phyloP scores from a whole-genome alignment of 202 grass and related monocot species.

The Brachypodium distachyon region DNA sequence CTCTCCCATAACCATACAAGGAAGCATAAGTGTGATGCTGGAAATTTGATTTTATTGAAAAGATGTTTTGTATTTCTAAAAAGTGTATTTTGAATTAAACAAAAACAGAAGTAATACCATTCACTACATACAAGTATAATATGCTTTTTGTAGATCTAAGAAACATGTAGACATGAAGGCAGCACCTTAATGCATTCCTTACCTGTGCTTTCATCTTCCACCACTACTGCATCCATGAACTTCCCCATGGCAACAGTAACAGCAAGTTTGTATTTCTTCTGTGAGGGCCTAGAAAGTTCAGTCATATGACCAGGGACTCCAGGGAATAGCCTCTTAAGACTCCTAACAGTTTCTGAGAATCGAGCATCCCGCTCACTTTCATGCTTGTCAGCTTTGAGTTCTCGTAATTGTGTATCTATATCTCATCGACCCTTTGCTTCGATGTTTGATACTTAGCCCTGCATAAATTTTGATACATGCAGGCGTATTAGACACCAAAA shows the following conservation, averaged over 20 bases:
- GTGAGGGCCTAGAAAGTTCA: conserved; percentile 90
- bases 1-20: not conserved
- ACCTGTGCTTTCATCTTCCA: conserved; percentile 95
- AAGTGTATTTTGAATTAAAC: not conserved
- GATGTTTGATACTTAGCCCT: conserved; percentile 69
- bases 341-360: conserved; percentile 83
- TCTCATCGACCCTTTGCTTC: conserved; percentile 79
- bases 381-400: conserved; percentile 94
- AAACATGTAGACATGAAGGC: conserved; percentile 4
- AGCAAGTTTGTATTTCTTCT: conserved; percentile 98
- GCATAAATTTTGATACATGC: conserved; percentile 20
- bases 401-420: conserved; percentile 67
- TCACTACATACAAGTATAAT: not conserved
- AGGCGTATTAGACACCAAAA: conserved; percentile 21
- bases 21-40: not conserved
- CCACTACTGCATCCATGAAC: conserved; percentile 96
- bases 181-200: conserved; percentile 98
- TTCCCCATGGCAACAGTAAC: conserved; percentile 99
- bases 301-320: conserved; percentile 98
- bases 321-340: conserved; percentile 79
- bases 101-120: not conserved
- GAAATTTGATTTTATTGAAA: conserved; percentile 1
- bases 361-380: conserved; percentile 86
- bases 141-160: not conserved
- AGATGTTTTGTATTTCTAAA: not conserved